phyloP scores from a whole-genome alignment of 768 basidiomycete species.

The Tylopilus vinaceipallidus region DNA sequence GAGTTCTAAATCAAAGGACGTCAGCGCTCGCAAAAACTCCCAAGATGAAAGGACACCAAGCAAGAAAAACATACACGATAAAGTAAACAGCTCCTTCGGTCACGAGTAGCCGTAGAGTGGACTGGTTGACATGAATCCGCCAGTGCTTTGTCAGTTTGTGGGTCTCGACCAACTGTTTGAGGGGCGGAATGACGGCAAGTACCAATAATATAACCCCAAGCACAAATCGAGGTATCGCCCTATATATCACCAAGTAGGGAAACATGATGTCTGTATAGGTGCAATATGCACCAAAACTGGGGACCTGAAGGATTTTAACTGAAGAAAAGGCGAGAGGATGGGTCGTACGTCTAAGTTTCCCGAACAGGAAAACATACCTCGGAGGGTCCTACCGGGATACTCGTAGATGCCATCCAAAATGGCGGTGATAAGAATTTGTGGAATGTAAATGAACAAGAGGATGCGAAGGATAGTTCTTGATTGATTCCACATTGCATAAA shows the following conservation, averaged over 20 bases:
- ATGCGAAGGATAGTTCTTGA: slow-evolving; percentile 7
- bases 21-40: no score
- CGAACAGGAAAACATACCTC: background rate
- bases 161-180: background rate
- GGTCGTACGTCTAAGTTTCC: background rate
- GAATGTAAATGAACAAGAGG: slow-evolving; percentile 2
- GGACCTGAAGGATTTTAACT: background rate
- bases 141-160: slow-evolving; percentile 7
- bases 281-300: background rate
- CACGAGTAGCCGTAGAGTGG: background rate
- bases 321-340: background rate
- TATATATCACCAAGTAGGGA: background rate
- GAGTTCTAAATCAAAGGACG: background rate
- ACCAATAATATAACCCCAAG: background rate
- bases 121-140: slow-evolving; percentile 3
- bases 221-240: slow-evolving; percentile 1
- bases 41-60: no score
- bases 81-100: background rate
- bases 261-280: background rate
- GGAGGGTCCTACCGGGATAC: background rate
- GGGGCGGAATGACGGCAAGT: background rate
- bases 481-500: slow-evolving; percentile 14
- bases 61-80: background rate
- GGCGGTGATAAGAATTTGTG: background rate
- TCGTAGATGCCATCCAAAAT: slow-evolving; percentile 1